A percentile compares a stretch with the other conserved stretches of the same genome.
Conservation (phyloP, 352 stramenopile genomes). For the Albugo candida region DNA sequence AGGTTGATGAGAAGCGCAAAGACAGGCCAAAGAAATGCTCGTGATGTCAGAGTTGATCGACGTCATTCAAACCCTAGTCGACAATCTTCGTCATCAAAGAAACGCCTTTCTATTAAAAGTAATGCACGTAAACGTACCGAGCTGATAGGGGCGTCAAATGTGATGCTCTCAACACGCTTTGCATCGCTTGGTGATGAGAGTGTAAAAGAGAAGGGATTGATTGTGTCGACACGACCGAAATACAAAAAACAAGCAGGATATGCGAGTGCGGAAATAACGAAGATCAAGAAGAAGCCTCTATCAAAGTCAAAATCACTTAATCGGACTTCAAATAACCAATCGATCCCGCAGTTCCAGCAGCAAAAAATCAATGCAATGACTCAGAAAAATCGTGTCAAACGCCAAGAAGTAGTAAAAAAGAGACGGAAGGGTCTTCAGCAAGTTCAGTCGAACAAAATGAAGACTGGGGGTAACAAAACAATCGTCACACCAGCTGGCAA, state of each 20-base stretch:
- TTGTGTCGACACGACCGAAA: too few relatives aligned
- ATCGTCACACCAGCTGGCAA: constrained; percentile 4
- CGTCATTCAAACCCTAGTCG: too few relatives aligned
- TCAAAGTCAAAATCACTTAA: not conserved
- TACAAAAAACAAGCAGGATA: too few relatives aligned
- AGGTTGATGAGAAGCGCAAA: too few relatives aligned
- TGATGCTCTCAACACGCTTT: constrained; percentile 64
- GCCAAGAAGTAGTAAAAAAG: constrained; percentile 52
- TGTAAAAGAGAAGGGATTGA: not conserved
- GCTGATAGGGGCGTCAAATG: constrained; percentile 35
- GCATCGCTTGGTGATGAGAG: constrained; percentile 31
- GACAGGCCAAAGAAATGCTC: too few relatives aligned
- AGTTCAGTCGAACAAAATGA: constrained; percentile 10
- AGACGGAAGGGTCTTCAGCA: constrained; percentile 41
- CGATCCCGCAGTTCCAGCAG: constrained; percentile 26
- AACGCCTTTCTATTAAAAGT: too few relatives aligned
- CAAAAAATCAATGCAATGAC: constrained; percentile 41
- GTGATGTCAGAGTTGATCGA: too few relatives aligned
- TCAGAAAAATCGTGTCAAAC: constrained; percentile 46
- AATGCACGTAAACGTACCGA: too few relatives aligned
- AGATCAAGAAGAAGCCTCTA: constrained; percentile 3
- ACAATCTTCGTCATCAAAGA: too few relatives aligned
- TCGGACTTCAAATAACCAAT: constrained; percentile 5
- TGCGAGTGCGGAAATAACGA: not conserved
- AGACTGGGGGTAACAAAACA: constrained; percentile 8